A percentile compares a stretch with the other conserved stretches of the same genome.
phyloP scores from a whole-genome alignment of 148 eudicot genomes.

The Chenopodium berlandieri region DNA sequence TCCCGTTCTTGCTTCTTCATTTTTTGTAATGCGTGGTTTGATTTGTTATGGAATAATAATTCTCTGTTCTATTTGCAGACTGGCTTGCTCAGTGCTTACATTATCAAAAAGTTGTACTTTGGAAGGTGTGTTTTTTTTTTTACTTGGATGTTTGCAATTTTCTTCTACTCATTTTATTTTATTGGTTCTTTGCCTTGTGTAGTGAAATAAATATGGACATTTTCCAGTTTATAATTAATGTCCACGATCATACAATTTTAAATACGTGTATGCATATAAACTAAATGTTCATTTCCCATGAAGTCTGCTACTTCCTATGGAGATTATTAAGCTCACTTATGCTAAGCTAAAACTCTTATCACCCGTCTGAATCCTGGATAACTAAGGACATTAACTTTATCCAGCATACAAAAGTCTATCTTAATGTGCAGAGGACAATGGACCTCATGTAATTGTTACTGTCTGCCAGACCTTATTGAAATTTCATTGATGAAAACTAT shows the following conservation, averaged over 20 bases:
- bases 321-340: not conserved
- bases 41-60: not conserved
- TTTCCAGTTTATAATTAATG: not conserved
- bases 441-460: not conserved
- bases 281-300: not conserved
- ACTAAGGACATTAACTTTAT: not conserved
- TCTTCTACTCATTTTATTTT: not conserved
- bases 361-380: not conserved
- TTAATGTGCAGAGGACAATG: not conserved
- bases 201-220: not conserved
- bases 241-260: not conserved
- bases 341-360: not conserved
- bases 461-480: not conserved
- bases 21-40: not conserved
- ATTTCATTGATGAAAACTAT: not conserved
- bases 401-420: not conserved
- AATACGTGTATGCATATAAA: not conserved
- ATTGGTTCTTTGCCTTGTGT: not conserved
- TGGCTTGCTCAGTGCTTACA: constrained; percentile 70
- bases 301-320: not conserved
- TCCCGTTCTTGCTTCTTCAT: not conserved
- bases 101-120: constrained; percentile 61
- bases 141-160: not conserved
- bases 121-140: constrained; percentile 52
- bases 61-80: constrained; percentile 46